Evolutionary conservation across 768 basidiomycete genomes (phyloP), one percentile per base, ranked within the genome.

Genomic region (Calocybe indica): DNA sequence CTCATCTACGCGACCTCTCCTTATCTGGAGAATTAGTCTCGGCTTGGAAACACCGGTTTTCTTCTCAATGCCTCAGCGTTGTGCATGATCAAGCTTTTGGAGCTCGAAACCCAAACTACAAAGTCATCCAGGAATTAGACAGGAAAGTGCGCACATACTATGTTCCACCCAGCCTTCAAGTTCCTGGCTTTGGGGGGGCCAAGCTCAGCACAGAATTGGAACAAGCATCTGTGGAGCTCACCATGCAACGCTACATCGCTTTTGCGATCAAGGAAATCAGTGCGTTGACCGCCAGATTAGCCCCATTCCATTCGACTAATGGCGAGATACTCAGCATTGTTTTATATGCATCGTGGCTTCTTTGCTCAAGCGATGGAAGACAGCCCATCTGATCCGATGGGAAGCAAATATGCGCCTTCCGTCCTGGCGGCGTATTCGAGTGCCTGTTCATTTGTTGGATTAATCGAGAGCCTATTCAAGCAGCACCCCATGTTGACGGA

Each of bases 301-400:
- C 37, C 22, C 29, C 3, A 9, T 14, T 30, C 43, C 38, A 51
- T 43, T 29, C 46, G 42, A 34, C 30, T 30, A 22, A 33, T 13
- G 47, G 14, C 11, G 45, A 43, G 36, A 39, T 50, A 51, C 45
- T 30, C 51, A 84, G 83, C 79, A 9, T 61, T 85, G 29, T 83
- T 86, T 56, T 85, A 85, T 54, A 80, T 87, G 73, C 83, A 87
- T 62, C 74, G 84, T 41, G 83, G 82, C 5, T 87, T 82, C 68
- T 87, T 87, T 57, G 83, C 82, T 1, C 78, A 79, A 48, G 83
- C 83, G 0, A 60, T 87, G 47, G 80, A 82, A 55, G 83, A 84
- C 51, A 73, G 62, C 47, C 77, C 81, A 0, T 64, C 61, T 6
- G 83, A 87, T 59, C 82, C 83, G 5, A 78, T 85, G 67, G 78